Base-by-base conservation (phyloP, 768 basidiomycete species). In the Infundibulicybe gibba region DNA sequence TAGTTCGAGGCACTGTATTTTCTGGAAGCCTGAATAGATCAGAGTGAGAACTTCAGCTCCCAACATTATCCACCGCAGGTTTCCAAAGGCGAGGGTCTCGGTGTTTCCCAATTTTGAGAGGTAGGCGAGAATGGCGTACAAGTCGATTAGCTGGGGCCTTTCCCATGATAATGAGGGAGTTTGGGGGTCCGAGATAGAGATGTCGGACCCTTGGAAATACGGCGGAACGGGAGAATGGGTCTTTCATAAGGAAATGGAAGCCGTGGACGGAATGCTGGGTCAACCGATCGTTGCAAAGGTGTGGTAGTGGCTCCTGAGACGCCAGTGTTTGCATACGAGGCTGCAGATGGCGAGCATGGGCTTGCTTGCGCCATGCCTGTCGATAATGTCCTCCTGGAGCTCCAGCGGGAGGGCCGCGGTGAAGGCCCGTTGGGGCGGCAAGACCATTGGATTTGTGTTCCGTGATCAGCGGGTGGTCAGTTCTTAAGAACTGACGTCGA, bases 321-420 rank as follows among this genome's bases (percentile, higher is more conserved):
- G 57, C 63, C 63, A 64, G 20, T 48, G 33, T 31, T 46, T 40
- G 35, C 57, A 64, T n/a, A 61, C 55, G 17, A 49, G 31, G 44
- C 54, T 59, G 32, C 51, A 52, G 3, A 41, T 41, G 2, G 42
- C 20, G 13, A 63, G 55, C 9, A 49, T 41, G 10, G 16, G 41
- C 17, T 19, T 49, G 20, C 60, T 56, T 2, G 43, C 38, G 6
- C 33, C 31, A n/a, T 61, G 34, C 10, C 40, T 12, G 43, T 62
- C 60, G 41, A 63, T 57, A 19, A 64, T 49, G 10, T 48, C 37
- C 31, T 56, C 51, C 35, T 61, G 59, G 11, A 63, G 42, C 33
- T 63, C 62, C 14, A 54, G 13, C 8, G 62, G 62, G 20, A 61
- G 48, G 13, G 35, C 25, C 12, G 19, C 8, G 25, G 25, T 25